Base-by-base conservation (phyloP, 2,329 filamentous ascomycete genomes). In the Curvularia lunata region DNA sequence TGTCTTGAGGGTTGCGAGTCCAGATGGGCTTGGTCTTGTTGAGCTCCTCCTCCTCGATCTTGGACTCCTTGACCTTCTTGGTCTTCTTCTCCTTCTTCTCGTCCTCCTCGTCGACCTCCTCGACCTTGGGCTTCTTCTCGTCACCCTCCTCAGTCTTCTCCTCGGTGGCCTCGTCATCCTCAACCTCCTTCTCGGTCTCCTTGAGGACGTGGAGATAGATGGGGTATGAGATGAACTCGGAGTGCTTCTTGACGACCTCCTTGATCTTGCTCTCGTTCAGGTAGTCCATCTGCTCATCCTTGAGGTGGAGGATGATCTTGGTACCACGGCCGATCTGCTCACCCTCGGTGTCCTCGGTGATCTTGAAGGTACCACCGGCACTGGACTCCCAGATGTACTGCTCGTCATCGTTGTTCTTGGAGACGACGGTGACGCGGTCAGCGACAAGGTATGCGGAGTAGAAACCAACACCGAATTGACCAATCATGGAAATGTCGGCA, bases 231-330 rank as follows among this genome's bases (percentile, higher is more conserved):
- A 99, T 99, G 88, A 99, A 99, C 86, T 99, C 95, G 79, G 95
- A 98, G 91, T 99, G 95, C 91, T 99, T 99, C 92, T 98, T 98
- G 86, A 99, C 93, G 69, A 99, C 94, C 87, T 99, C 95, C 91
- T 99, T 99, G 86, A 99, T 90, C 87, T 94, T 95, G 86, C 86
- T 86, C 90, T 99, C 95, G 83, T 98, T 96, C 71, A 98, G 86
- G 88, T 97, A 99, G 81, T 98, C 95, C 68, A 85, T 86, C 87
- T 99, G 95, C 88, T 99, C 95, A 74, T 99, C 95, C 91, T 99
- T 99, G 77, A 99, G 86, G 86, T 98, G 91, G 63, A 99, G 92
- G 82, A 98, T 89, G 80, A 99, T 96, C 88, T 96, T 93, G 81
- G 92, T 96, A 80, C 95, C 95, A 75, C 95, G 94, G 79, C 93